These are phyloP conservation scores for Erysimum cheiri DNA, from an alignment of 441 rosid genomes.

Conservation along the genomic window DNA sequence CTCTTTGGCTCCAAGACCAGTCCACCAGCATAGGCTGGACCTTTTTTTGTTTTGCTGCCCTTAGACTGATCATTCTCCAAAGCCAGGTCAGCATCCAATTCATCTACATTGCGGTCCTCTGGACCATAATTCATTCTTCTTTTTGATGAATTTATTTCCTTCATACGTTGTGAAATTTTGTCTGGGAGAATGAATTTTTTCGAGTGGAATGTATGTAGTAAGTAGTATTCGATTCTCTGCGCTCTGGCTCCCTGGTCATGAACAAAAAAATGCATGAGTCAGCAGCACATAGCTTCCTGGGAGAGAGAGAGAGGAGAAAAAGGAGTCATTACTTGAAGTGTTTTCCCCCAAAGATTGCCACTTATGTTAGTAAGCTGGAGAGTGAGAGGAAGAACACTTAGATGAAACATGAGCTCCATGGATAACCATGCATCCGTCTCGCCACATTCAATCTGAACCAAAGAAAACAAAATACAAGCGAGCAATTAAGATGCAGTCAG, in stretches of 20 bases:
- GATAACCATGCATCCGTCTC: constrained; percentile 99
- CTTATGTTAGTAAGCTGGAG: constrained; percentile 97
- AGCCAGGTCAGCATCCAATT: constrained; percentile 52
- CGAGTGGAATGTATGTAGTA: constrained; percentile 91
- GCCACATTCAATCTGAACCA: constrained; percentile 84
- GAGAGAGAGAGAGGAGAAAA: constrained; percentile 16
- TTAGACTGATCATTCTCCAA: constrained; percentile 57
- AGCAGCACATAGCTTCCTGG: neutral
- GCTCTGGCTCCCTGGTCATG: constrained; percentile 93
- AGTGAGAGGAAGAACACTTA: constrained; percentile 96
- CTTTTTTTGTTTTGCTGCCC: constrained; percentile 70
- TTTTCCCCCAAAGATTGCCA: constrained; percentile 98
- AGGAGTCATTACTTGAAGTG: constrained; percentile 81
- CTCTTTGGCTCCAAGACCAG: constrained; percentile 97
- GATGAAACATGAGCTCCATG: constrained; percentile 98
- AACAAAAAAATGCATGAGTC: constrained; percentile 34
- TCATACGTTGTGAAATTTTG: constrained; percentile 63
- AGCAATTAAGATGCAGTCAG: constrained; percentile 24
- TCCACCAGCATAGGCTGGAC: constrained; percentile 95
- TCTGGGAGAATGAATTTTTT: constrained; percentile 95
- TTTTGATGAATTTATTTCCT: constrained; percentile 66
- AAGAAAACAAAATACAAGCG: constrained; percentile 42
- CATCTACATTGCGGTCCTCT: constrained; percentile 56
- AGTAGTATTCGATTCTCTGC: constrained; percentile 90
- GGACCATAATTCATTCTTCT: constrained; percentile 57